Conservation (phyloP, 768 basidiomycete genomes). For the Panaeolus cyanescens region DNA sequence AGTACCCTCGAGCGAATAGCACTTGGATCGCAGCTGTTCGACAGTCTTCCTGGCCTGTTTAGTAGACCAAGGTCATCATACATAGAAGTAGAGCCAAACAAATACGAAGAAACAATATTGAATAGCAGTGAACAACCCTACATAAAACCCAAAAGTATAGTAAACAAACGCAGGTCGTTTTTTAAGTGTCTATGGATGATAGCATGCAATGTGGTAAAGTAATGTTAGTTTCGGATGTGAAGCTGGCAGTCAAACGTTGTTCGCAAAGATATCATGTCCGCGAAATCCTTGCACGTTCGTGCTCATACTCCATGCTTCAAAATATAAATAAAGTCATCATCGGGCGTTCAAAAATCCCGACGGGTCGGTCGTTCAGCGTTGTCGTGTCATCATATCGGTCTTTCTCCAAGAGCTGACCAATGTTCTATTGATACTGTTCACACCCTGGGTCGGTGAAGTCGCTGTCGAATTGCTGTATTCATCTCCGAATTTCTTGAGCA, state of each 20-base stretch:
- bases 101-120: not conserved
- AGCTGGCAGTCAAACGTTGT: too few species aligned
- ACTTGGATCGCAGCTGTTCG: slow-evolving; percentile 37
- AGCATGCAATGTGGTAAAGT: too few species aligned
- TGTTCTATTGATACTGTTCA: slow-evolving; percentile 38
- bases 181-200: too few species aligned
- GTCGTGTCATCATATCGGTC: slow-evolving; percentile 33
- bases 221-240: too few species aligned
- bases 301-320: too few species aligned
- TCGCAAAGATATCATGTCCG: too few species aligned
- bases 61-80: slow-evolving; percentile 9
- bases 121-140: not conserved
- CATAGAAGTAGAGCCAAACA: slow-evolving; percentile 4
- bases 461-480: slow-evolving; percentile 20
- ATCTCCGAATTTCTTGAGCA: slow-evolving; percentile 42
- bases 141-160: not conserved
- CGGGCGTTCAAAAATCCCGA: not conserved
- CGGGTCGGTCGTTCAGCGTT: not conserved
- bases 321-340: too few species aligned
- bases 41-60: slow-evolving; percentile 33
- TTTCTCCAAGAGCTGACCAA: slow-evolving; percentile 44
- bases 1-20: slow-evolving; percentile 32
- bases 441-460: slow-evolving; percentile 27
- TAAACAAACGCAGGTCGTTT: not conserved
- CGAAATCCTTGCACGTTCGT: too few species aligned